A percentile compares a stretch with the other conserved stretches of the same genome.
Conservation (phyloP, 805 yeast species). For the Yarrowia sp. region DNA sequence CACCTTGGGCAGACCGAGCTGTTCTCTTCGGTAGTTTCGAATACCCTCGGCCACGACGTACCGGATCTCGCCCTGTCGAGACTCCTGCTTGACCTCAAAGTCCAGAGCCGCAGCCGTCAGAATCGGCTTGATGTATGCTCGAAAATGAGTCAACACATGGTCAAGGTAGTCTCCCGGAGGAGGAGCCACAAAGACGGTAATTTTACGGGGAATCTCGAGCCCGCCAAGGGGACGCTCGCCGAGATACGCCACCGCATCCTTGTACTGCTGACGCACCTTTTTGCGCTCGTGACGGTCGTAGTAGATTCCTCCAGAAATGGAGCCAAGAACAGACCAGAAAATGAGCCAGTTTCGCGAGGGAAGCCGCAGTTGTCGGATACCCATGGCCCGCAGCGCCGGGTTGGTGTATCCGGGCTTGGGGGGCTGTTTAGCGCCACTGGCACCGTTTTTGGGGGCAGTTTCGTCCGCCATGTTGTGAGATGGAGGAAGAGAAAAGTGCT, state of each 20-base stretch:
- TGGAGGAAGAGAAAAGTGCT: not conserved
- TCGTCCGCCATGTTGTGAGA: not conserved
- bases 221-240: constrained; percentile 49
- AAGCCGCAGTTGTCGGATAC: constrained; percentile 67
- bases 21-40: constrained; percentile 58
- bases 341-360: constrained; percentile 94
- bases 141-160: constrained; percentile 66
- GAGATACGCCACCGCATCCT: constrained; percentile 52
- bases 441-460: not conserved
- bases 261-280: constrained; percentile 60
- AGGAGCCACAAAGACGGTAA: constrained; percentile 87
- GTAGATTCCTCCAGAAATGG: constrained; percentile 66
- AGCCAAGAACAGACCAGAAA: constrained; percentile 69
- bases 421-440: not conserved
- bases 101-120: constrained; percentile 81
- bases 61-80: constrained; percentile 87
- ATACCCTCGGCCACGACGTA: constrained; percentile 75
- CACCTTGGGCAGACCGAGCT: constrained; percentile 33
- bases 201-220: constrained; percentile 61
- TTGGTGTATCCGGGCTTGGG: constrained; percentile 27
- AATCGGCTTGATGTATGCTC: constrained; percentile 79
- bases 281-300: constrained; percentile 78
- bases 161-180: constrained; percentile 91
- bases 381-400: constrained; percentile 52
- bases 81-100: constrained; percentile 70